Evolutionary conservation across 352 stramenopile species (phyloP), one percentile per base, ranked within the genome.

Genomic region (Globisporangium canariense): DNA sequence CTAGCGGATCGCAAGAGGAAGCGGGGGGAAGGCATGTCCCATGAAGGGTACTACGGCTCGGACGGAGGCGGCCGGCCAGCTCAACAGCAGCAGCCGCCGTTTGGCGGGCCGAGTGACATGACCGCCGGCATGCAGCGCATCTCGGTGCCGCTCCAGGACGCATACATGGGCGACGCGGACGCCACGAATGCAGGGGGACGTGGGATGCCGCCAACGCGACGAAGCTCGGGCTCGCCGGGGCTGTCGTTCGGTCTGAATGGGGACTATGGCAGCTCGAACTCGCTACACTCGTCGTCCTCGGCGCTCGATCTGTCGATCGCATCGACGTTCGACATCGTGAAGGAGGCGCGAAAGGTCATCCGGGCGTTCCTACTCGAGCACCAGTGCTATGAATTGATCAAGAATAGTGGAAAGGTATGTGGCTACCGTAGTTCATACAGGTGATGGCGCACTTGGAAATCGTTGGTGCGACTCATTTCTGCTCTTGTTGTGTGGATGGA

Each of bases 311-410:
- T 91, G 32, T 72, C 77, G 40, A 73, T 78, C 22, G 67, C 72
- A 10, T 77, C 79, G 0, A 70, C 75, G 18, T 58, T 91, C 58
- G 82, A 94, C 60, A 71, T 94, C 38, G 82, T 94, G 16, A 77
- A 86, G 22, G 86, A 94, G 70, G 86, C 77, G n/a, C 81, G 77
- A 38, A 69, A 65, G 2, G 86, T 94, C 4, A 97, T 99, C 51
- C 82, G 82, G 25, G 75, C 87, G 1, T 98, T 98, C 74, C 77
- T 99, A 30, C 66, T 83, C 52, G 76, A 83, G 9, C 88, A 96
- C 64, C 88, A 84, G 67, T 98, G 94, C 74, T 99, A 98, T 75
- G 93, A 97, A 53, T 83, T 99, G n/a, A 89, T 99, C 61, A 94
- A 98, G 73, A 93, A 96, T 57, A 98, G 92, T 73, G 95, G 96